Conservation (phyloP, 2,329 filamentous ascomycete genomes). For the Xylaria sp. region DNA sequence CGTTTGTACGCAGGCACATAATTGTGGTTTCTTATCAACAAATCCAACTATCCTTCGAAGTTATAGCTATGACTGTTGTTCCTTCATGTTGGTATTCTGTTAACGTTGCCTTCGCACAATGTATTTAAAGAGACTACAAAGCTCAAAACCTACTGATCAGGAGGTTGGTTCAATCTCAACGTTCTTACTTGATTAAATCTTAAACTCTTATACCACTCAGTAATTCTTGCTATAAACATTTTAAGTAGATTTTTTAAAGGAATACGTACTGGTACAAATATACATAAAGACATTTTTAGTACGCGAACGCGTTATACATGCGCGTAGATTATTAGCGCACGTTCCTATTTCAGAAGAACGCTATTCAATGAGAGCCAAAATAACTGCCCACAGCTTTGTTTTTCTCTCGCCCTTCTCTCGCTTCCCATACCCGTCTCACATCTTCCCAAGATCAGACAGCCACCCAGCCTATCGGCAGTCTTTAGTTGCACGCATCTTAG, state of each 20-base stretch:
- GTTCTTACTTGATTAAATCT: not conserved
- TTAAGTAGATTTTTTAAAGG: not conserved
- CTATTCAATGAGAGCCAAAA: not conserved
- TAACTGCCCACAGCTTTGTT: not conserved
- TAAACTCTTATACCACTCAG: not conserved
- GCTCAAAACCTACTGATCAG: not conserved
- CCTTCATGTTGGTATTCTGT: not conserved
- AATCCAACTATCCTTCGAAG: not conserved
- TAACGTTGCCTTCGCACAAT: not conserved
- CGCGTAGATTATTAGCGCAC: not conserved
- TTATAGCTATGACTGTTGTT: not conserved
- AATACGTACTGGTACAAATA: slow-evolving; percentile 7
- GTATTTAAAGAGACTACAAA: not conserved
- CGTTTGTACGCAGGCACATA: not conserved
- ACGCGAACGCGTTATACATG: not conserved
- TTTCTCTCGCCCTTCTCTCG: not conserved
- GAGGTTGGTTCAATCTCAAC: not conserved
- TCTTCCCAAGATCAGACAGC: not conserved
- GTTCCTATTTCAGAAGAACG: not conserved
- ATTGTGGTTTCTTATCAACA: not conserved
- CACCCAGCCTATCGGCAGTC: not conserved
- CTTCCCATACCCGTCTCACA: not conserved
- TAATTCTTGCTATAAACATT: not conserved
- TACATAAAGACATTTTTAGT: not conserved
- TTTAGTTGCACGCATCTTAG: not conserved